These are phyloP conservation scores for Tolypocladium paradoxum DNA, from an alignment of 2,329 filamentous ascomycete genomes.

Conservation along the genomic window DNA sequence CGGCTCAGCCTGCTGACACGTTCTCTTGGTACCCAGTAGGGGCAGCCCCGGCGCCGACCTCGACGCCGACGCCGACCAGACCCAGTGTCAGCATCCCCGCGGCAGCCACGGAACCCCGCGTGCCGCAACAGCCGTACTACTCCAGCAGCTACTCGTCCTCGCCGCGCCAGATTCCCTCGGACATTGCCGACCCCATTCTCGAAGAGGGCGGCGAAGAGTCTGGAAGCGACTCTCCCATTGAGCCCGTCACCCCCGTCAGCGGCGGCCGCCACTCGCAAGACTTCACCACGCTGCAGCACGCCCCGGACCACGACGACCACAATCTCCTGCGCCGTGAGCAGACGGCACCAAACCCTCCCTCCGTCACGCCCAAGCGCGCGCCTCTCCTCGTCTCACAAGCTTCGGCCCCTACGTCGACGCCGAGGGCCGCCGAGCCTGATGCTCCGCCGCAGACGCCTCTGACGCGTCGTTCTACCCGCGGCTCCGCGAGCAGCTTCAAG, in stretches of 20 bases:
- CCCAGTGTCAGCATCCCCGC: background rate
- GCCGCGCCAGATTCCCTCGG: conserved; percentile 36
- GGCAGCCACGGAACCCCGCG: conserved; percentile 2
- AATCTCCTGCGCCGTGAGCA: conserved; percentile 14
- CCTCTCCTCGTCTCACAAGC: conserved; percentile 6
- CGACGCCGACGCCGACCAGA: conserved; percentile 1
- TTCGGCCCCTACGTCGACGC: conserved; percentile 5
- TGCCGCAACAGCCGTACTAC: background rate
- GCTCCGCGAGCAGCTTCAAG: conserved; percentile 33
- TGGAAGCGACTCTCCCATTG: conserved; percentile 46
- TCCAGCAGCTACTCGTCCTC: conserved; percentile 26
- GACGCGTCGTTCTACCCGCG: conserved; percentile 29
- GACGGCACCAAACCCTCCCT: conserved; percentile 6
- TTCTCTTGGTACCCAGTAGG: conserved; percentile 1
- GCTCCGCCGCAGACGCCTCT: conserved; percentile 17
- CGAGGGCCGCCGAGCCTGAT: conserved; percentile 14
- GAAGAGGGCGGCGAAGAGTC: conserved; percentile 46
- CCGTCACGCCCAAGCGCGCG: conserved; percentile 2
- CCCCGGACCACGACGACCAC: conserved; percentile 24
- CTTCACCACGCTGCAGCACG: conserved; percentile 31
- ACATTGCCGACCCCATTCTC: conserved; percentile 40
- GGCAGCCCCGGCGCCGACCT: background rate
- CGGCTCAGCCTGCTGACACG: conserved; percentile 7
- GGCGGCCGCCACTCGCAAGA: conserved; percentile 44
- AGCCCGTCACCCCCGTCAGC: conserved; percentile 52